These are phyloP conservation scores for Coemansia sp. DNA, from an alignment of 192 early-diverging fungal species.

Conservation along the genomic window DNA sequence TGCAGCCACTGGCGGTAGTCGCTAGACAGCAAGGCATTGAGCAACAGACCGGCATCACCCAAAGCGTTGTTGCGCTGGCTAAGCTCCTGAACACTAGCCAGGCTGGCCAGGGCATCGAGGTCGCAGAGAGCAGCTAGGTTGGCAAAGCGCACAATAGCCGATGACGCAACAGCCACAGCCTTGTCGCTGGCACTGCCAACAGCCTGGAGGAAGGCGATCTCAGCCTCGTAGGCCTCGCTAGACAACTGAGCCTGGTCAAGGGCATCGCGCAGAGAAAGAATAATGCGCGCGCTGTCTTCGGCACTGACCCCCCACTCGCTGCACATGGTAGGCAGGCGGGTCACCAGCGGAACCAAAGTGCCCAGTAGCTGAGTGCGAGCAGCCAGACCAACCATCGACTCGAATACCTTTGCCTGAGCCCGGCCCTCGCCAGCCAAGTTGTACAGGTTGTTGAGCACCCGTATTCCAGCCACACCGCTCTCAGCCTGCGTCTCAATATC, in stretches of 20 bases:
- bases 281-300: slow-evolving; percentile 69
- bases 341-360: slow-evolving; percentile 29
- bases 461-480: slow-evolving; percentile 36
- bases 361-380: slow-evolving; percentile 49
- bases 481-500: slow-evolving; percentile 19
- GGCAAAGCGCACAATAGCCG: slow-evolving; percentile 71
- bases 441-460: slow-evolving; percentile 74
- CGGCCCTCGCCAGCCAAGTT: slow-evolving; percentile 67
- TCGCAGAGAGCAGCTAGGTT: slow-evolving; percentile 70
- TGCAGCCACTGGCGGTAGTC: slow-evolving; percentile 39
- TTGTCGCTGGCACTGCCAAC: slow-evolving; percentile 44
- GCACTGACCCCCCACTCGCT: slow-evolving; percentile 28
- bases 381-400: slow-evolving; percentile 76
- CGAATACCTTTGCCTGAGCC: slow-evolving; percentile 70
- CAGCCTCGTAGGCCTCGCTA: slow-evolving; percentile 44
- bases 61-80: slow-evolving; percentile 66
- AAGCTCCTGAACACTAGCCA: slow-evolving; percentile 68
- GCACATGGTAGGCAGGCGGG: slow-evolving; percentile 26
- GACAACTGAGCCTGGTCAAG: slow-evolving; percentile 27
- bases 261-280: slow-evolving; percentile 48
- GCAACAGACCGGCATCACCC: slow-evolving; percentile 67
- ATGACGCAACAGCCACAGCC: slow-evolving; percentile 59
- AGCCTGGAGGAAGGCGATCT: slow-evolving; percentile 69
- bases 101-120: slow-evolving; percentile 75
- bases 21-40: slow-evolving; percentile 42